These are phyloP conservation scores for Fusarium decemcellulare DNA, from an alignment of 2,329 filamentous ascomycete species.

Conservation along the genomic window DNA sequence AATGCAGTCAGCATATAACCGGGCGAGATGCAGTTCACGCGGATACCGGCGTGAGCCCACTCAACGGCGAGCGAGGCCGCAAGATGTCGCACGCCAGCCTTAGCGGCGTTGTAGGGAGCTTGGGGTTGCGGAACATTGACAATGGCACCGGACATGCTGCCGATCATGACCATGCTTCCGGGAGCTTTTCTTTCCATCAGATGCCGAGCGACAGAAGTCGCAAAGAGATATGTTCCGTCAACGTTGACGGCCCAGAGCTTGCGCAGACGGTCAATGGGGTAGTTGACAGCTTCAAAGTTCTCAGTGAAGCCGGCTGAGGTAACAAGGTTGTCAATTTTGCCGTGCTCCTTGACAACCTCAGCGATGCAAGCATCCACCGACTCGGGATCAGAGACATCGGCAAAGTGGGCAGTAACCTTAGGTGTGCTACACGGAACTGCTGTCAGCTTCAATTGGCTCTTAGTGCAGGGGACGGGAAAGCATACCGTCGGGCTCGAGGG, in stretches of 20 bases:
- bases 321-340: conserved; percentile 91
- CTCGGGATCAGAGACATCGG: conserved; percentile 85
- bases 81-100: conserved; percentile 91
- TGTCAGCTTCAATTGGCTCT: conserved; percentile 13
- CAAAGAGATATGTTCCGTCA: conserved; percentile 91
- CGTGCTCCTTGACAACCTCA: conserved; percentile 72
- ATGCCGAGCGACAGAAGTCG: conserved; percentile 87
- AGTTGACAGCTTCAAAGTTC: conserved; percentile 92
- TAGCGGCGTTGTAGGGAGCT: conserved; percentile 92
- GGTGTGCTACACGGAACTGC: conserved; percentile 68
- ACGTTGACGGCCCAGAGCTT: conserved; percentile 97
- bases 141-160: conserved; percentile 93
- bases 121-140: conserved; percentile 97
- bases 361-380: conserved; percentile 83
- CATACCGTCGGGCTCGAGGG: conserved; percentile 78
- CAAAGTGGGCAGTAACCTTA: conserved; percentile 90
- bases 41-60: conserved; percentile 89
- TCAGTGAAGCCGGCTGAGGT: conserved; percentile 98
- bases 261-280: conserved; percentile 90
- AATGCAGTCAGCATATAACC: conserved; percentile 97
- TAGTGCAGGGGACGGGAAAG: background rate
- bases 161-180: conserved; percentile 94
- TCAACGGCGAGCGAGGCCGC: conserved; percentile 92
- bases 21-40: conserved; percentile 95
- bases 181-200: conserved; percentile 84